These are phyloP conservation scores for Eleusine indica DNA, from an alignment of 176 grass and related monocot species.

Conservation along the genomic window DNA sequence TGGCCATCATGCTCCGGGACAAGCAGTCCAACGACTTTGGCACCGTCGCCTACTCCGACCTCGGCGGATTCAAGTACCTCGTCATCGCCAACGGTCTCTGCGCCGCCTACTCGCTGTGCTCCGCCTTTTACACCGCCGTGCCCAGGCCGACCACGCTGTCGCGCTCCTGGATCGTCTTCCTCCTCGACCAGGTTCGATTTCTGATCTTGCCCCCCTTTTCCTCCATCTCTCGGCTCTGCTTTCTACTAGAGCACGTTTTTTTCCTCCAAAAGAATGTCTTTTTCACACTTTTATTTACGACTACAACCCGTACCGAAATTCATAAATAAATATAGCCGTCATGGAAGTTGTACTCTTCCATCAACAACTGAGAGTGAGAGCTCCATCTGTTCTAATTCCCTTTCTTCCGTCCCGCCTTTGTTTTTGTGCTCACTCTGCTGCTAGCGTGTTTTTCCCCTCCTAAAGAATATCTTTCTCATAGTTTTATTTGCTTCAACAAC, in stretches of 20 bases:
- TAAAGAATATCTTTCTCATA: too few species aligned
- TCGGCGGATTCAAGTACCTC: constrained; percentile 88
- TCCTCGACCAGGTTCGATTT: constrained; percentile 72
- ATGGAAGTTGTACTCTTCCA: background rate
- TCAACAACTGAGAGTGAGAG: background rate
- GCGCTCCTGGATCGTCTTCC: constrained; percentile 76
- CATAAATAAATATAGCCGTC: background rate
- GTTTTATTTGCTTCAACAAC: too few species aligned
- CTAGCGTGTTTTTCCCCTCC: too few species aligned
- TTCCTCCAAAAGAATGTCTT: background rate
- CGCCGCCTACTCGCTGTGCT: constrained; percentile 75
- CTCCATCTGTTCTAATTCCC: background rate
- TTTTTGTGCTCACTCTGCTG: too few species aligned
- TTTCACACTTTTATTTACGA: background rate
- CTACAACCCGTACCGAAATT: background rate
- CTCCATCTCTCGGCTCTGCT: background rate
- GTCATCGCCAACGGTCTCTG: constrained; percentile 82
- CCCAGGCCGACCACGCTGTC: constrained; percentile 56
- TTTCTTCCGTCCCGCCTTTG: too few species aligned
- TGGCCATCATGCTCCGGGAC: constrained; percentile 81
- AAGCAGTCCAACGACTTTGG: constrained; percentile 80
- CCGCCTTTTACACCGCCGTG: constrained; percentile 70
- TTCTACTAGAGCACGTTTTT: background rate
- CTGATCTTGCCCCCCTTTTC: background rate
- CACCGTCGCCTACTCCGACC: constrained; percentile 78